These are phyloP conservation scores for Tetrapisispora pingtungensis DNA, from an alignment of 805 yeast genomes.

Conservation along the genomic window DNA sequence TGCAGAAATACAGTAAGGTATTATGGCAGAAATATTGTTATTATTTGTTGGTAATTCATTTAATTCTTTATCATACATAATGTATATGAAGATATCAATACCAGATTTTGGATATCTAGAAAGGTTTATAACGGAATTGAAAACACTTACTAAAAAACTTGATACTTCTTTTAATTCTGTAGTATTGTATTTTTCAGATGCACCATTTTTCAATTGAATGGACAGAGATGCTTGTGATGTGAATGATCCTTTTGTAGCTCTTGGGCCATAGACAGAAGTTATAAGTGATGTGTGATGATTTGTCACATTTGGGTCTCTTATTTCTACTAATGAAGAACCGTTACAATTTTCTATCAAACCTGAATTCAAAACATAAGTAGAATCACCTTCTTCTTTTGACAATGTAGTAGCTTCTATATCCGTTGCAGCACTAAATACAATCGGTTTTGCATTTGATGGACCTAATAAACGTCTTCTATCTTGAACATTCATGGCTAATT, in stretches of 20 bases:
- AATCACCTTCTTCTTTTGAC: conserved; percentile 3
- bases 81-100: conserved; percentile 64
- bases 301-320: conserved; percentile 24
- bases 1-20: conserved; percentile 30
- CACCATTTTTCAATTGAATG: conserved; percentile 36
- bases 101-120: conserved; percentile 83
- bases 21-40: conserved; percentile 29
- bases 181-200: conserved; percentile 19
- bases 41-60: conserved; percentile 21
- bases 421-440: conserved; percentile 29
- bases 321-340: conserved; percentile 78
- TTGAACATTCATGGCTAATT: conserved; percentile 19
- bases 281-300: conserved; percentile 38
- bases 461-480: conserved; percentile 87
- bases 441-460: conserved; percentile 55
- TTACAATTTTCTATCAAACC: conserved; percentile 61
- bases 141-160: conserved; percentile 31
- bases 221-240: conserved; percentile 54
- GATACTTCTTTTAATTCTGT: conserved; percentile 34
- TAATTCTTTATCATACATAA: conserved; percentile 33
- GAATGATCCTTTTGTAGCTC: conserved; percentile 71
- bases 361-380: conserved; percentile 43
- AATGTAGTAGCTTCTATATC: conserved; percentile 6
- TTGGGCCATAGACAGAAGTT: conserved; percentile 77
- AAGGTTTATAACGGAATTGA: conserved; percentile 34